Conservation (phyloP, 2,329 filamentous ascomycete species). For the Samsoniella hepiali region DNA sequence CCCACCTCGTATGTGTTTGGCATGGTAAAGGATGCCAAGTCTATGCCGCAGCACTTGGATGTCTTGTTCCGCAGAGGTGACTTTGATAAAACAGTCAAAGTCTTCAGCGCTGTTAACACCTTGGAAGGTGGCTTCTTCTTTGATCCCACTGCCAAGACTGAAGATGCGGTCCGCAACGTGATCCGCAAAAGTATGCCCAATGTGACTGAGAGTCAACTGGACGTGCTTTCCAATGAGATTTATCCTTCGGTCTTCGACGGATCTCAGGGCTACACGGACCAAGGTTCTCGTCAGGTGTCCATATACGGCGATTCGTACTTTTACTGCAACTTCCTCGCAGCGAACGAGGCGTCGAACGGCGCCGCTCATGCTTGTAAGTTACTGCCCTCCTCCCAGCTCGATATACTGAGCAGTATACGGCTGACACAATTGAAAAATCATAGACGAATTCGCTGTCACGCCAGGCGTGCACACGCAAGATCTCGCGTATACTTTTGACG, state of each 20-base stretch:
- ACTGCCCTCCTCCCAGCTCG: background rate
- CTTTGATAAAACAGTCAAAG: conserved; percentile 19
- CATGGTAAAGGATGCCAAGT: conserved; percentile 11
- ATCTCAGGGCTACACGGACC: background rate
- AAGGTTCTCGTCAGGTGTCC: background rate
- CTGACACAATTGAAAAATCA: background rate
- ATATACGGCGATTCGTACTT: conserved; percentile 18
- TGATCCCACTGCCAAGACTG: conserved; percentile 16
- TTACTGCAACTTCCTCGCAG: conserved; percentile 18
- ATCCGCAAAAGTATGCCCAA: conserved; percentile 14
- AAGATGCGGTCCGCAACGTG: conserved; percentile 18
- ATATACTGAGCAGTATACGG: background rate
- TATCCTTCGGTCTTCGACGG: conserved; percentile 20
- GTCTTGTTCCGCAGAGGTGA: conserved; percentile 5
- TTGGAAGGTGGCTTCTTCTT: conserved; percentile 21
- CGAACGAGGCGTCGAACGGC: conserved; percentile 15
- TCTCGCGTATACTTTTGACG: conserved; percentile 11
- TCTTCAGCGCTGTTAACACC: conserved; percentile 18
- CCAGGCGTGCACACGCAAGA: conserved; percentile 19
- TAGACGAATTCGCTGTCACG: conserved; percentile 19
- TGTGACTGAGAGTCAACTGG: background rate
- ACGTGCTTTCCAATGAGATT: conserved; percentile 13
- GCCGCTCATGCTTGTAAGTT: conserved; percentile 20
- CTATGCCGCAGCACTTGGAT: background rate
- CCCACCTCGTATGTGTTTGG: conserved; percentile 15